A percentile compares a stretch with the other conserved stretches of the same genome.
These are phyloP conservation scores for Solanum boliviense DNA, from an alignment of 257 asterid species.

Conservation along the genomic window DNA sequence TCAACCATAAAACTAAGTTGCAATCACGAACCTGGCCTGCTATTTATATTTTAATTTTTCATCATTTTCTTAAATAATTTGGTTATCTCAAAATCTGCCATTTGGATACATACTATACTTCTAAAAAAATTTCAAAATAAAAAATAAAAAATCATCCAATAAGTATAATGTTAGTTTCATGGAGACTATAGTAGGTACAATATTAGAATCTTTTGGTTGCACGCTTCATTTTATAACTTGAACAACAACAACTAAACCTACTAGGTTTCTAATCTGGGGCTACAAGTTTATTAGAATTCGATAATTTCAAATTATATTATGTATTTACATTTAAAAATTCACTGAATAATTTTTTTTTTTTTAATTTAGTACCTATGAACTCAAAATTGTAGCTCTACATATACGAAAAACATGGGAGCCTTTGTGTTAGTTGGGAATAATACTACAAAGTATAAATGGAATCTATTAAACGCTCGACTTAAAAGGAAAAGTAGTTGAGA, in stretches of 20 bases:
- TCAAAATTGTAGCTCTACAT: not conserved
- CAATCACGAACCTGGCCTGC: constrained; percentile 39
- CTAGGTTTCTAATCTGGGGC: not conserved
- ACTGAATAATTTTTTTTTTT: not conserved
- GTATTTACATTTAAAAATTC: not conserved
- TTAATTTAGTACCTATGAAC: not conserved
- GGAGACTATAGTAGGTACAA: not conserved
- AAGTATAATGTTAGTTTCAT: not conserved
- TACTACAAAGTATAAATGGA: not conserved
- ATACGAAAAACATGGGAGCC: not conserved
- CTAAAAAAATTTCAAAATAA: not conserved
- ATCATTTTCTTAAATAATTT: not conserved
- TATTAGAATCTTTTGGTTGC: constrained; percentile 2
- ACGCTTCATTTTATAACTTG: not conserved
- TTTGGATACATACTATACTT: constrained; percentile 19
- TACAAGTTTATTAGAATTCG: too few species aligned
- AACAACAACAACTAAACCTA: not conserved
- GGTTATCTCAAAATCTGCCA: constrained; percentile 15
- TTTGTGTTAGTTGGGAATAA: not conserved
- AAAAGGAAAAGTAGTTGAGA: not conserved
- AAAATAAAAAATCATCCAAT: not conserved
- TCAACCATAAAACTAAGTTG: constrained; percentile 28
- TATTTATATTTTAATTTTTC: not conserved
- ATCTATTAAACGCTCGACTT: not conserved
- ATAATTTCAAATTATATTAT: rapidly evolving